Conservation (phyloP, 2,329 filamentous ascomycete species). For the Ceratocystis smalleyi region DNA sequence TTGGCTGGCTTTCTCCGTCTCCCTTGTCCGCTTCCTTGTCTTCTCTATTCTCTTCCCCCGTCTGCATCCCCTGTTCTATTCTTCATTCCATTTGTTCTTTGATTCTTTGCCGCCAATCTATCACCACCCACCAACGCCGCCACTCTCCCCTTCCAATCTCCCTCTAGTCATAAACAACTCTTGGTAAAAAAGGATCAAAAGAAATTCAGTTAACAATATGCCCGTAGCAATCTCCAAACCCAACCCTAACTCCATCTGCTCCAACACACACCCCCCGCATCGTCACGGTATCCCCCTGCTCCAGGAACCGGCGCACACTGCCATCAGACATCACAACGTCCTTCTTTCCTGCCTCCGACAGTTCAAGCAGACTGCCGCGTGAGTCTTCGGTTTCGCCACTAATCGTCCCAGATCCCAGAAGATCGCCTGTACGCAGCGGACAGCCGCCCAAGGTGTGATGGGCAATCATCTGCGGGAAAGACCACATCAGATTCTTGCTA, state of each 20-base stretch:
- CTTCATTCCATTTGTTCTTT: neutral
- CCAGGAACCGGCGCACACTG: conserved; percentile 29
- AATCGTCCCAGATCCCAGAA: conserved; percentile 40
- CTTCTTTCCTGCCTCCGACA: conserved; percentile 31
- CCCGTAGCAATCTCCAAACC: conserved; percentile 31
- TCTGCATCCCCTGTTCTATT: too few relatives aligned
- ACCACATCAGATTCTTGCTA: conserved; percentile 42
- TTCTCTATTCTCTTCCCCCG: neutral
- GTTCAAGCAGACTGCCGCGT: conserved; percentile 32
- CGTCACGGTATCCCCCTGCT: conserved; percentile 32
- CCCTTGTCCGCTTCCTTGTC: neutral
- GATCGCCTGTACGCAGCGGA: conserved; percentile 51
- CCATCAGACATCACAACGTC: conserved; percentile 28
- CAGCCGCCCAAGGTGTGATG: conserved; percentile 62
- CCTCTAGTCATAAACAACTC: too few relatives aligned
- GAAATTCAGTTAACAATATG: conserved; percentile 19
- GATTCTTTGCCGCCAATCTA: neutral
- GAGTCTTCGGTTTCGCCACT: conserved; percentile 28
- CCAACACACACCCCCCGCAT: conserved; percentile 27
- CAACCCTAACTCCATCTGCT: conserved; percentile 23
- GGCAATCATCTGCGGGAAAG: conserved; percentile 62
- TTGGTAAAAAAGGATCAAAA: too few relatives aligned
- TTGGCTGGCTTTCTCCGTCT: neutral
- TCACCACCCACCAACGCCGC: neutral
- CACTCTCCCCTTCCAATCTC: neutral